Evolutionary conservation across 805 yeast species (phyloP).

Genomic region (Candida dendrica): DNA sequence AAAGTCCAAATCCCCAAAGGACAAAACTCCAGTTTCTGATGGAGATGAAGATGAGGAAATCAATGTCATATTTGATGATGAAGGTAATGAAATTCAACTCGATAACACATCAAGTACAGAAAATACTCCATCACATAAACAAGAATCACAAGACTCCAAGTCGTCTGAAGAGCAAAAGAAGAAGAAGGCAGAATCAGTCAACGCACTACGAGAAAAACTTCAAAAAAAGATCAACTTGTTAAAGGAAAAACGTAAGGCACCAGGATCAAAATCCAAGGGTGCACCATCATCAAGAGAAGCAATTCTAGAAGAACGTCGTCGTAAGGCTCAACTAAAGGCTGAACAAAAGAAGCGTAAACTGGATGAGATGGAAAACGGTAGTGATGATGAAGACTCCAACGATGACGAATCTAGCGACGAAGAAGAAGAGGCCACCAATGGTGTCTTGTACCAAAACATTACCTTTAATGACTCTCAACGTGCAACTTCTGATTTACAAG

Average conservation of each 20-base stretch:
- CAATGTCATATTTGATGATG: conserved; percentile 60
- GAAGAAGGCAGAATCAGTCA: conserved; percentile 46
- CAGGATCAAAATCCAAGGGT: conserved; percentile 73
- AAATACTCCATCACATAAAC: too few relatives aligned
- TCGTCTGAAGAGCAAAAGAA: conserved; percentile 37
- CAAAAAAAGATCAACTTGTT: conserved; percentile 63
- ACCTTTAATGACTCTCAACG: conserved; percentile 76
- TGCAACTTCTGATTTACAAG: conserved; percentile 64
- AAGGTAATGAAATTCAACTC: conserved; percentile 43
- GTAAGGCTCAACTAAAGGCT: conserved; percentile 26
- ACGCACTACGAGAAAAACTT: conserved; percentile 69
- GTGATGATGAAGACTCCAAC: conserved; percentile 34
- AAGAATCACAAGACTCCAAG: conserved; percentile 8
- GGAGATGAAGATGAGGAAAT: conserved; percentile 25
- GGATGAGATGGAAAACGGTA: conserved; percentile 28
- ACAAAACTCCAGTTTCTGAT: conserved; percentile 13
- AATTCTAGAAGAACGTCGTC: conserved; percentile 59
- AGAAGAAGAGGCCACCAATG: conserved; percentile 23
- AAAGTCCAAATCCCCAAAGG: conserved; percentile 8
- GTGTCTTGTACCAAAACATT: conserved; percentile 73
- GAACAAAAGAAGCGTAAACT: conserved; percentile 32
- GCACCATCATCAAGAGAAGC: conserved; percentile 84
- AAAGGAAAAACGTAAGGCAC: conserved; percentile 83
- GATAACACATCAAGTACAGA: conserved; percentile 6
- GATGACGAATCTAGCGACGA: conserved; percentile 27